Base-by-base conservation (phyloP, 805 yeast species). In the Metschnikowia lachancei region DNA sequence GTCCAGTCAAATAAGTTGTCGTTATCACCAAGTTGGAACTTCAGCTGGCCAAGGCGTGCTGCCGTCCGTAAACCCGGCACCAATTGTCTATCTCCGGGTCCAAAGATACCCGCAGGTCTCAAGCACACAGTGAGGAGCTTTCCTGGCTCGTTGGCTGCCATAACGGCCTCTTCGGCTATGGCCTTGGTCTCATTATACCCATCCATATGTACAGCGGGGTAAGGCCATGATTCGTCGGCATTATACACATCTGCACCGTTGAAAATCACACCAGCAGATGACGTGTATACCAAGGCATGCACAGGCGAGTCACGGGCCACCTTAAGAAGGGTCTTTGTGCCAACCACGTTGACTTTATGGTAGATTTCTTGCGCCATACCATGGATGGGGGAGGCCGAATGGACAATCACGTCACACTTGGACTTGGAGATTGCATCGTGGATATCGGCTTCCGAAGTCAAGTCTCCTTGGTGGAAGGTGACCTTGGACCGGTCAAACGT, bases 101-200 rank as follows among this genome's bases (percentile, higher is more conserved):
- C 99, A 70, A 94, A 94, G 39, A 94, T 90, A 33, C 99, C 99
- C 1, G 99, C 97, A 1, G 99, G 99, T 52, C 99, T 80, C 40
- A 94, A 67, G 1, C 97, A 94, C 31, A 87, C 85, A 0, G 99
- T 94, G 40, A 77, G 69, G 53, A 91, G 78, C 1, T 72, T 73
- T 12, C 74, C 70, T 1, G 69, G 64, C 39, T 78, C 77, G 64
- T 89, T 87, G 14, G 95, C 87, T 17, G 77, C 69, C 60, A 91
- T 74, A 2, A 90, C 96, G 69, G 82, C 77, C 14, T 75, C 76
- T 66, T 94, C 99, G 0, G 97, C 99, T 50, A 76, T 75, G 9
- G 96, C 97, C 65, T 94, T 94, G 9, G 98, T 91, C 62, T 87
- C 91, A 60, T 94, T 95, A 66, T 94, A 94, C 1, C 95, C 95